These are phyloP conservation scores for Glebionis coronaria DNA, from an alignment of 129 eudicot genomes.

Conservation along the genomic window DNA sequence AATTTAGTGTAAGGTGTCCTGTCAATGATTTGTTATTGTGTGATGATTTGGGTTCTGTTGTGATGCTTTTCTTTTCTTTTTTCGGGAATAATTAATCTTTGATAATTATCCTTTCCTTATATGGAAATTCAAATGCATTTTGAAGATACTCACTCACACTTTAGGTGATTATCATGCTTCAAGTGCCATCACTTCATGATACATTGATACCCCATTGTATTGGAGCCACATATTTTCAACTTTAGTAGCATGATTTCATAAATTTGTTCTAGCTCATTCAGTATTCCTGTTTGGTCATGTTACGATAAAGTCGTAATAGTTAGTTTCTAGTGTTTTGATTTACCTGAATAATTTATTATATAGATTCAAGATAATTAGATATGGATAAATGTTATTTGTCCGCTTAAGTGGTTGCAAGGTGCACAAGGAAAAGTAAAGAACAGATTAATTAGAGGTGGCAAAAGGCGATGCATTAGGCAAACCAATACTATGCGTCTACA, in stretches of 20 bases:
- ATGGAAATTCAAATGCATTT: conserved; percentile 3
- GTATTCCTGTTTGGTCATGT: neutral
- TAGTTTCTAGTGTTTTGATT: neutral
- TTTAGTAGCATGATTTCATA: conserved; percentile 5
- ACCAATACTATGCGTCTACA: no score
- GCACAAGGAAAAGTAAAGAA: no score
- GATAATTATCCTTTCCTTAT: conserved; percentile 17
- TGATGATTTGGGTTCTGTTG: conserved; percentile 1
- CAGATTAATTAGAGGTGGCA: no score
- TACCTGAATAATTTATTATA: neutral
- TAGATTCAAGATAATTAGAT: no score
- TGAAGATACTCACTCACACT: conserved; percentile 8
- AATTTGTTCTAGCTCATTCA: conserved; percentile 18
- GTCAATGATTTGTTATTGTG: conserved; percentile 23
- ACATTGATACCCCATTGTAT: conserved; percentile 9
- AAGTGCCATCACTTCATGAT: conserved; percentile 31
- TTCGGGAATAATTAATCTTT: neutral
- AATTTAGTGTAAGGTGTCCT: conserved; percentile 23
- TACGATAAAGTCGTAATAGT: neutral
- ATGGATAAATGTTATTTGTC: neutral
- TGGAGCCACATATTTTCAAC: conserved; percentile 14
- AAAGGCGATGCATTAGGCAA: no score
- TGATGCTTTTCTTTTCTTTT: neutral
- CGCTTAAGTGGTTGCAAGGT: neutral
- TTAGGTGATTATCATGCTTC: conserved; percentile 14